Percentiles rank a stretch among this genome's conserved stretches.
phyloP scores from a whole-genome alignment of 2,329 filamentous ascomycete species.

The Exophiala phaeomuriformis region DNA sequence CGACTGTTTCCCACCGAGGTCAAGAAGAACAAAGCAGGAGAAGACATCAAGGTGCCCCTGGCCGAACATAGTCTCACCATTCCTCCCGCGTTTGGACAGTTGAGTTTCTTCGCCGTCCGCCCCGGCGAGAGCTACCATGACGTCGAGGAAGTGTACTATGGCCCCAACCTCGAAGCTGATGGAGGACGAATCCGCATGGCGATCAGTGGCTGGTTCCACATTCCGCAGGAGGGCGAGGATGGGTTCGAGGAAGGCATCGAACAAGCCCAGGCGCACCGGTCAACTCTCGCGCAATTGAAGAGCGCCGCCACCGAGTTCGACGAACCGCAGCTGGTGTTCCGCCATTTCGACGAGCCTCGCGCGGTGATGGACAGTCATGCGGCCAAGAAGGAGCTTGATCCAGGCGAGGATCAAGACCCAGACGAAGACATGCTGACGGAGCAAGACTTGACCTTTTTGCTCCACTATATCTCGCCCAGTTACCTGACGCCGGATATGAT shows the following conservation, averaged over 20 bases:
- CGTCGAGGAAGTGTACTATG: conserved; percentile 91
- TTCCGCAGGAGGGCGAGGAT: conserved; percentile 88
- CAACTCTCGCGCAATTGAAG: conserved; percentile 85
- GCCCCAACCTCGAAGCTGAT: conserved; percentile 52
- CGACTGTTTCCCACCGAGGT: conserved; percentile 71
- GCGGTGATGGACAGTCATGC: conserved; percentile 32
- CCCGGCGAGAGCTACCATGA: conserved; percentile 99
- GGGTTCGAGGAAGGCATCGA: conserved; percentile 84
- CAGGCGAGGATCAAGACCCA: conserved; percentile 33
- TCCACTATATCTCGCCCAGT: conserved; percentile 81
- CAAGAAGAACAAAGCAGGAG: conserved; percentile 59
- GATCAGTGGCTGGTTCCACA: conserved; percentile 98
- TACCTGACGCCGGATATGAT: conserved; percentile 90
- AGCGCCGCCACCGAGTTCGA: conserved; percentile 79
- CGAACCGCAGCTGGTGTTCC: conserved; percentile 58
- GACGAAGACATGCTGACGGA: conserved; percentile 61
- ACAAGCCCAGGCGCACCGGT: conserved; percentile 79
- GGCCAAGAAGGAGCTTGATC: conserved; percentile 29
- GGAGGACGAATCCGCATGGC: conserved; percentile 75
- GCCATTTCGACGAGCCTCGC: conserved; percentile 36
- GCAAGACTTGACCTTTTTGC: conserved; percentile 76
- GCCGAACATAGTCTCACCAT: conserved; percentile 75
- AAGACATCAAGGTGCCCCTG: conserved; percentile 69
- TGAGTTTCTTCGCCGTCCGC: conserved; percentile 96
- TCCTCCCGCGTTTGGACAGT: conserved; percentile 91